phyloP scores from a whole-genome alignment of 306 rosid genomes.

The Vicia sativa region DNA sequence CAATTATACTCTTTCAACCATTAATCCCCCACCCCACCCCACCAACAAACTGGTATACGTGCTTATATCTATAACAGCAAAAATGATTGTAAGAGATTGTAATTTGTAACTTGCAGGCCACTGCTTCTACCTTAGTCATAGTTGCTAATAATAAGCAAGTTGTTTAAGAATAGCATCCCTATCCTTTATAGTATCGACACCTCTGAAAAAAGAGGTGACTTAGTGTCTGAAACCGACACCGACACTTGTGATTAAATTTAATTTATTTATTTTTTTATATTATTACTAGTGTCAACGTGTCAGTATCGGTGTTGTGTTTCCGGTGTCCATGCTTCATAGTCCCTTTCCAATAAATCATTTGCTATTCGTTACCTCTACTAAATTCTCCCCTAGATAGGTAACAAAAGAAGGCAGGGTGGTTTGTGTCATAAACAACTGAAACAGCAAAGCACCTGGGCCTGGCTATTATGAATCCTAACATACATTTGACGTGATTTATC shows the following conservation, averaged over 20 bases:
- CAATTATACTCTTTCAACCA: not conserved
- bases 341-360: not conserved
- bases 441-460: slow-evolving; percentile 1
- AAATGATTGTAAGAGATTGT: not conserved
- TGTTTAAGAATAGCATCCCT: not conserved
- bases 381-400: not conserved
- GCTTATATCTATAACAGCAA: not conserved
- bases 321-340: too few species aligned
- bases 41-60: not conserved
- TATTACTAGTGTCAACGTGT: too few species aligned
- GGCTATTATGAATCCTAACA: slow-evolving; percentile 3
- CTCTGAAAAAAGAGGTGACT: too few species aligned
- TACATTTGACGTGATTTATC: not conserved
- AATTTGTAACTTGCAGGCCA: not conserved
- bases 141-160: not conserved
- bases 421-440: slow-evolving; percentile 1
- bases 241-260: too few species aligned
- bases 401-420: not conserved
- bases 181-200: not conserved
- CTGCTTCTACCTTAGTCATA: not conserved
- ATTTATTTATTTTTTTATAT: too few species aligned
- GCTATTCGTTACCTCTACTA: not conserved
- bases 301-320: too few species aligned
- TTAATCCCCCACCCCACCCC: too few species aligned
- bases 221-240: too few species aligned